Evolutionary conservation across 2,329 filamentous ascomycete genomes (phyloP).

Genomic region (Leptodontidium sp.): DNA sequence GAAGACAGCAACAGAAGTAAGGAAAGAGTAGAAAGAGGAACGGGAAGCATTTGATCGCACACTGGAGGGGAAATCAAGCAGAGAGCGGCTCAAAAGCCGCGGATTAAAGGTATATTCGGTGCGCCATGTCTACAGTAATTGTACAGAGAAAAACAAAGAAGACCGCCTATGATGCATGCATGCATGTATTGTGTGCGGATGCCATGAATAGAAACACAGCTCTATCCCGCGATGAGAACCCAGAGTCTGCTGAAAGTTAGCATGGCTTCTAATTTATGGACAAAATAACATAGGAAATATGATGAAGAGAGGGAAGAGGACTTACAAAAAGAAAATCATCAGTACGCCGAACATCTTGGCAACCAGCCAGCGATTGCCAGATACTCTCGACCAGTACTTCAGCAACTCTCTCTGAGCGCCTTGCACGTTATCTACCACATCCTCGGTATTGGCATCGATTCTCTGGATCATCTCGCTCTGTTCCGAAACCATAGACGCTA

Average conservation of each 20-base stretch:
- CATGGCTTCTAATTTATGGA: background rate
- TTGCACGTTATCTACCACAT: slow-evolving; percentile 98
- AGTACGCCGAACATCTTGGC: slow-evolving; percentile 88
- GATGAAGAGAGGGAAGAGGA: slow-evolving; percentile 33
- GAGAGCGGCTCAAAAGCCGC: background rate
- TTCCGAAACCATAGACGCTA: slow-evolving; percentile 96
- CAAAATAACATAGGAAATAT: background rate
- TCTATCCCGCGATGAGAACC: slow-evolving; percentile 43
- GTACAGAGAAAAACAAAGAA: slow-evolving; percentile 31
- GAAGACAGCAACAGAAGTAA: background rate
- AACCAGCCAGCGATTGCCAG: slow-evolving; percentile 93
- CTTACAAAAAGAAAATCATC: slow-evolving; percentile 88
- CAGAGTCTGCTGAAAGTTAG: slow-evolving; percentile 39
- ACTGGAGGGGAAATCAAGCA: too few species aligned
- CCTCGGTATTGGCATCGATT: slow-evolving; percentile 96
- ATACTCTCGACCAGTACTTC: slow-evolving; percentile 96
- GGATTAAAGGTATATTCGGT: slow-evolving; percentile 33
- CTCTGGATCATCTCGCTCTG: slow-evolving; percentile 98
- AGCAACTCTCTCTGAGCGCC: slow-evolving; percentile 93
- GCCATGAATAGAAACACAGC: slow-evolving; percentile 9
- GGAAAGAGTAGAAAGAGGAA: background rate
- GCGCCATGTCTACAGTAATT: slow-evolving; percentile 35
- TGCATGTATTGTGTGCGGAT: background rate
- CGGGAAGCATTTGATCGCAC: too few species aligned
- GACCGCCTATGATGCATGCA: slow-evolving; percentile 23